A percentile compares a stretch with the other conserved stretches of the same genome.
Conservation (phyloP, 306 rosid species). For the Quercus wislizeni region DNA sequence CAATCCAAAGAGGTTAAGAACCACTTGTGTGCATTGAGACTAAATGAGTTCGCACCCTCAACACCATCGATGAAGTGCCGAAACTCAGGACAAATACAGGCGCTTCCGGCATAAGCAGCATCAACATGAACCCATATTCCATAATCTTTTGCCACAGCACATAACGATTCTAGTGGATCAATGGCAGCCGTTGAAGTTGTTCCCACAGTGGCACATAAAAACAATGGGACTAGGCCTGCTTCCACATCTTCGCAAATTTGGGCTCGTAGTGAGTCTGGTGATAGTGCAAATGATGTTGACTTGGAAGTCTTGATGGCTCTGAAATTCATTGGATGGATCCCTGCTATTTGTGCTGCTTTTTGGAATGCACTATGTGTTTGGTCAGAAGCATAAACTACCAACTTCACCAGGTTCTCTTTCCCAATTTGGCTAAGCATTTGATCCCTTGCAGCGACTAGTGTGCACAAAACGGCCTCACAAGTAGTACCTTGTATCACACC, state of each 20-base stretch:
- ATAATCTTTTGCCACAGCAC: constrained; percentile 26
- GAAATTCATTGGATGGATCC: constrained; percentile 14
- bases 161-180: constrained; percentile 30
- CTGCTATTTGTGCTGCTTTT: constrained; percentile 34
- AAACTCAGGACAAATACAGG: constrained; percentile 45
- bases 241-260: constrained; percentile 12
- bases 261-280: constrained; percentile 1
- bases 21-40: constrained; percentile 48
- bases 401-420: constrained; percentile 5
- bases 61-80: constrained; percentile 34
- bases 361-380: constrained; percentile 37
- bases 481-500: constrained; percentile 45
- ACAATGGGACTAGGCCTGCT: constrained; percentile 31
- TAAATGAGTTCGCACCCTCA: constrained; percentile 30
- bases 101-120: constrained; percentile 41
- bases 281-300: constrained; percentile 16
- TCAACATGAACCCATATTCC: constrained; percentile 52
- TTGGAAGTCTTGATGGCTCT: constrained; percentile 21
- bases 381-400: constrained; percentile 42
- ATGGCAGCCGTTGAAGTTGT: constrained; percentile 37
- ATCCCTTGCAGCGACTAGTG: constrained; percentile 39
- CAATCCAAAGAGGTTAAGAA: constrained; percentile 35
- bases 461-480: constrained; percentile 40
- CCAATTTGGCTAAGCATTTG: constrained; percentile 18
- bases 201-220: constrained; percentile 33